Evolutionary conservation across 768 basidiomycete genomes (phyloP).

Genomic region (Podaxis sp.): DNA sequence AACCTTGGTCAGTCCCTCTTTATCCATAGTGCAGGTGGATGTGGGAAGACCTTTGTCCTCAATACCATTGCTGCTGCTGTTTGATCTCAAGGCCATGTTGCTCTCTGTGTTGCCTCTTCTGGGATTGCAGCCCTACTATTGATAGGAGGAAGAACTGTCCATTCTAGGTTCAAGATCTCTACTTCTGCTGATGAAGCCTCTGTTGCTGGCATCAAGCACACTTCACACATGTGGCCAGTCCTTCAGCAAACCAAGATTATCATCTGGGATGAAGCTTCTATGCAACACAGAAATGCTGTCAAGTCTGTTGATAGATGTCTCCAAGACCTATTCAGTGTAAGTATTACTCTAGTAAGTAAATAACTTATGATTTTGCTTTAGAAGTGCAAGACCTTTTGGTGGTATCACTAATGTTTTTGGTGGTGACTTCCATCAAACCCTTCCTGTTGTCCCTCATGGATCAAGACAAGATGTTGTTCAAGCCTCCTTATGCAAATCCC

Average conservation of each 20-base stretch:
- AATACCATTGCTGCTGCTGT: conserved; percentile 33
- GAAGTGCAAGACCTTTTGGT: not conserved
- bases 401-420: conserved; percentile 4
- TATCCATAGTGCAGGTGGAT: conserved; percentile 41
- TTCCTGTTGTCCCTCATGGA: conserved; percentile 16
- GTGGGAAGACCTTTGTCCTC: conserved; percentile 47
- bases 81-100: conserved; percentile 27
- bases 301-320: not conserved
- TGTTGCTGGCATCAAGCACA: not conserved
- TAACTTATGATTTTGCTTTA: not conserved
- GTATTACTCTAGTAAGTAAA: too few species aligned
- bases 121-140: conserved; percentile 33
- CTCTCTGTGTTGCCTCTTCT: conserved; percentile 50
- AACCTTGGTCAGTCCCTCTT: conserved; percentile 31
- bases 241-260: not conserved
- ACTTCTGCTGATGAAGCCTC: not conserved
- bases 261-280: conserved; percentile 5
- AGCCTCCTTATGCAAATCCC: not conserved
- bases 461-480: not conserved
- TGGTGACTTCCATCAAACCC: not conserved
- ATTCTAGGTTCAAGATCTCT: not conserved
- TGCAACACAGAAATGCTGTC: not conserved
- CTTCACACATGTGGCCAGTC: not conserved
- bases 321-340: not conserved
- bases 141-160: not conserved